Evolutionary conservation across 2,329 filamentous ascomycete species (phyloP).

Genomic region (Epichloe gansuensis): DNA sequence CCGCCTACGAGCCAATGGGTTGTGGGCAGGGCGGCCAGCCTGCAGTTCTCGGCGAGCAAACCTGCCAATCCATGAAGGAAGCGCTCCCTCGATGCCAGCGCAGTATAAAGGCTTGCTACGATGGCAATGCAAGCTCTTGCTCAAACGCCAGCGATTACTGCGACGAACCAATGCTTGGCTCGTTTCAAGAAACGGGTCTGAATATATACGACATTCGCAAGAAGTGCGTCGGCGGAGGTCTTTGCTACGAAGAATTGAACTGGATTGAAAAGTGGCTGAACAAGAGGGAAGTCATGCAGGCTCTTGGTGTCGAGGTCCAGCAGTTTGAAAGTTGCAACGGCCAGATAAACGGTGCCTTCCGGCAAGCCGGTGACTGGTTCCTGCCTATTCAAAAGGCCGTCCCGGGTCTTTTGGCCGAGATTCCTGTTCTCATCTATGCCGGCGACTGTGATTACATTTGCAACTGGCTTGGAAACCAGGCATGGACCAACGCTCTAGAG

Average conservation of each 20-base stretch:
- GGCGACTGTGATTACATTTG: conserved; percentile 82
- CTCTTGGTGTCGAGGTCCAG: conserved; percentile 77
- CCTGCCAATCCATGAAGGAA: conserved; percentile 86
- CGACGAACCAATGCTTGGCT: conserved; percentile 89
- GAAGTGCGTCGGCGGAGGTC: conserved; percentile 75
- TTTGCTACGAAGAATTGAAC: conserved; percentile 86
- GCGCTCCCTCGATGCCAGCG: conserved; percentile 78
- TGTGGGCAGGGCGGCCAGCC: conserved; percentile 92
- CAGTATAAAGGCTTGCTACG: conserved; percentile 85
- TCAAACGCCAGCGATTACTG: conserved; percentile 96
- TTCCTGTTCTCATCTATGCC: conserved; percentile 89
- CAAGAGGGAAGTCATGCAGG: conserved; percentile 67
- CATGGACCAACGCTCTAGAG: conserved; percentile 86
- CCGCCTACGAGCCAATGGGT: conserved; percentile 93
- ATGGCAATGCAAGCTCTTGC: conserved; percentile 78
- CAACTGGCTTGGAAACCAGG: conserved; percentile 98
- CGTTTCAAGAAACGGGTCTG: conserved; percentile 84
- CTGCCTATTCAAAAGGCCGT: conserved; percentile 87
- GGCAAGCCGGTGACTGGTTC: conserved; percentile 97
- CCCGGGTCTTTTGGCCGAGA: conserved; percentile 72
- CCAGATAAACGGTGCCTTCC: conserved; percentile 94
- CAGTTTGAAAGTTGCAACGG: conserved; percentile 92
- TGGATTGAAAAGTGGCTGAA: conserved; percentile 86
- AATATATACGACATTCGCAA: conserved; percentile 93
- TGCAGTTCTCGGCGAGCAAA: conserved; percentile 62